Percentiles rank a stretch among this genome's conserved stretches.
These are phyloP conservation scores for Daedalea quercina DNA, from an alignment of 768 basidiomycete species.

Conservation along the genomic window DNA sequence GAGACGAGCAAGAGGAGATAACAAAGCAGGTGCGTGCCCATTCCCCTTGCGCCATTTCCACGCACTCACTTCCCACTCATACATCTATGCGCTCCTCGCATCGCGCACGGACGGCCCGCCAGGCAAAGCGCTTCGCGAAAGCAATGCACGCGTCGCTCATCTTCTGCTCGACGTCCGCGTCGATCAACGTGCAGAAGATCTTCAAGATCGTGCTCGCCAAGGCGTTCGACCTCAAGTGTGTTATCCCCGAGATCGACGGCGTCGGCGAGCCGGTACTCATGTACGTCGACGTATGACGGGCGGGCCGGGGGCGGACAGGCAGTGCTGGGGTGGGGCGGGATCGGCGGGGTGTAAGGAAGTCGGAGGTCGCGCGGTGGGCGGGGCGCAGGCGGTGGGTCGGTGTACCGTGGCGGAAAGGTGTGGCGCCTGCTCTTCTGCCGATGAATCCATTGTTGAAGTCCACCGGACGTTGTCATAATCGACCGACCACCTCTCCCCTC, in stretches of 20 bases:
- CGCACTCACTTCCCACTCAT: neutral
- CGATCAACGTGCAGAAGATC: constrained; percentile 99
- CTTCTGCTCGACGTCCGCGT: constrained; percentile 97
- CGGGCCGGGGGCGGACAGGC: neutral
- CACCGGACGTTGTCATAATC: no score
- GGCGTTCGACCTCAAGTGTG: constrained; percentile 97
- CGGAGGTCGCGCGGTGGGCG: neutral
- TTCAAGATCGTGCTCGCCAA: constrained; percentile 98
- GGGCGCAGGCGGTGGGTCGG: neutral
- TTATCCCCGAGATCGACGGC: constrained; percentile 95
- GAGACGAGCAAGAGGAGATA: constrained; percentile 99
- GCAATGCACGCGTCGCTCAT: constrained; percentile 99
- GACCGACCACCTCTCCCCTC: no score
- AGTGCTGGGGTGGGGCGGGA: neutral
- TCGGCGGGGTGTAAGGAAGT: neutral
- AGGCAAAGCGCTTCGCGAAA: constrained; percentile 97
- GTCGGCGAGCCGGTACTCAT: constrained; percentile 94
- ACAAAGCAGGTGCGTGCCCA: constrained; percentile 74
- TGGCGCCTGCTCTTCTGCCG: neutral
- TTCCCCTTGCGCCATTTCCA: neutral
- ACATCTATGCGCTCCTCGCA: neutral
- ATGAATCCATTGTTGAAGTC: neutral
- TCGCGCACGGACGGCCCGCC: constrained; percentile 8
- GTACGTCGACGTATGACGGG: constrained; percentile 71
- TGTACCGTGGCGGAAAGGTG: neutral